phyloP scores from a whole-genome alignment of 352 stramenopile genomes.

The Phytophthora gonapodyides region DNA sequence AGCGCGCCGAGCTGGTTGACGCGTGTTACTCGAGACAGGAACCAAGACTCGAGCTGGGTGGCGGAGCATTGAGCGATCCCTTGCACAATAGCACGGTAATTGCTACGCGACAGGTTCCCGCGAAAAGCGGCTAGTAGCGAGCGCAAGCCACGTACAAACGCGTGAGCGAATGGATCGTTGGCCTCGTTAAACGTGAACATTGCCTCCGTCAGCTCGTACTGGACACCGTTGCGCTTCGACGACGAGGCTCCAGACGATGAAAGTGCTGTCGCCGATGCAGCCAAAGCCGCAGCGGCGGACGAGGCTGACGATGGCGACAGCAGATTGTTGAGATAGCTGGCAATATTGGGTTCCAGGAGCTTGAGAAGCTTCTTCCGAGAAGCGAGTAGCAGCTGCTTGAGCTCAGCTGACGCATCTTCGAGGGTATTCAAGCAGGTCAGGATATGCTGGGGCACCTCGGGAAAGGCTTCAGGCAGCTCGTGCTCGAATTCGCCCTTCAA shows the following conservation, averaged over 20 bases:
- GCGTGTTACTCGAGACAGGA: constrained; percentile 50
- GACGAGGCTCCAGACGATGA: constrained; percentile 30
- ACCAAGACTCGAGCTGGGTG: constrained; percentile 69
- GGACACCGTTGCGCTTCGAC: constrained; percentile 48
- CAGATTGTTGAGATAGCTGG: constrained; percentile 51
- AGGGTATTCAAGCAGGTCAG: constrained; percentile 71
- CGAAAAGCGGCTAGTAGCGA: constrained; percentile 60
- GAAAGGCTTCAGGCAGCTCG: constrained; percentile 74
- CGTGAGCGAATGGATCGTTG: constrained; percentile 85
- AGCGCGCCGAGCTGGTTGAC: constrained; percentile 86
- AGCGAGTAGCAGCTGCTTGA: constrained; percentile 67
- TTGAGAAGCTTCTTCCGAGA: constrained; percentile 78
- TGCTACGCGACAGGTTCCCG: constrained; percentile 56
- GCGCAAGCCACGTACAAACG: constrained; percentile 68
- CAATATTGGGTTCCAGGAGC: constrained; percentile 78
- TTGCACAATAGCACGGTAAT: constrained; percentile 63
- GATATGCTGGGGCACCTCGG: constrained; percentile 75
- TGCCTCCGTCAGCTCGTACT: constrained; percentile 84
- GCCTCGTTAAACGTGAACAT: constrained; percentile 89
- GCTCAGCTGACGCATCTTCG: constrained; percentile 73
- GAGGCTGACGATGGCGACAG: constrained; percentile 46
- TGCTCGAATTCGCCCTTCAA: constrained; percentile 77
- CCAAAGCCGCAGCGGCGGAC: constrained; percentile 37
- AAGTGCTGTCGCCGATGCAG: constrained; percentile 37
- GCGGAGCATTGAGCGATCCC: constrained; percentile 45